These are phyloP conservation scores for Tribonema minus DNA, from an alignment of 108 stramenopile species.

Conservation along the genomic window DNA sequence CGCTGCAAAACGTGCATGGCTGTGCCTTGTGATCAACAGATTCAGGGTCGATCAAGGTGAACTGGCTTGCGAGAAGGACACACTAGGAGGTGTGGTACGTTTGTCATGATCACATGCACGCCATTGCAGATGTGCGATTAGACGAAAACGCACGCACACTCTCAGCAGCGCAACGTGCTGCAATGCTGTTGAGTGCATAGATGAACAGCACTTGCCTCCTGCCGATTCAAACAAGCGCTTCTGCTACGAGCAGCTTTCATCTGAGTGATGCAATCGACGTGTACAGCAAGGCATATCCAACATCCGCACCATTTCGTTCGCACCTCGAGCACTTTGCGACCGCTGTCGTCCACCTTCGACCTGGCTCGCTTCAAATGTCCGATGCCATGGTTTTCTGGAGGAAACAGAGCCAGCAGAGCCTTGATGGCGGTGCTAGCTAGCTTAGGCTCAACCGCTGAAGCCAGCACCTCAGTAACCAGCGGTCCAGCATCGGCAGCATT, in stretches of 20 bases:
- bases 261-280: too few relatives aligned
- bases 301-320: too few relatives aligned
- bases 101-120: too few relatives aligned
- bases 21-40: too few relatives aligned
- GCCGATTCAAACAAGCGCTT: too few relatives aligned
- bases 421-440: not conserved
- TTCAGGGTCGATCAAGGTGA: too few relatives aligned
- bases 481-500: not conserved
- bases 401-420: not conserved
- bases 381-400: not conserved
- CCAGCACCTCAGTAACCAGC: not conserved
- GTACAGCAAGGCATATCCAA: too few relatives aligned
- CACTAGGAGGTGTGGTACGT: too few relatives aligned
- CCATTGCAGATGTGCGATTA: too few relatives aligned
- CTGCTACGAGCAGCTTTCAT: too few relatives aligned
- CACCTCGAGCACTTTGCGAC: not conserved
- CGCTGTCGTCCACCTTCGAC: not conserved
- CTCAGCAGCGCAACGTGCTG: not conserved
- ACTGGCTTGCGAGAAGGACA: too few relatives aligned
- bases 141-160: not conserved
- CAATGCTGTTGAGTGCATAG: not conserved
- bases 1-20: too few relatives aligned
- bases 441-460: not conserved
- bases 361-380: not conserved
- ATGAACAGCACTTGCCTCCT: not conserved